These are phyloP conservation scores for Ophiostoma quercus DNA, from an alignment of 2,329 filamentous ascomycete species.

Conservation along the genomic window DNA sequence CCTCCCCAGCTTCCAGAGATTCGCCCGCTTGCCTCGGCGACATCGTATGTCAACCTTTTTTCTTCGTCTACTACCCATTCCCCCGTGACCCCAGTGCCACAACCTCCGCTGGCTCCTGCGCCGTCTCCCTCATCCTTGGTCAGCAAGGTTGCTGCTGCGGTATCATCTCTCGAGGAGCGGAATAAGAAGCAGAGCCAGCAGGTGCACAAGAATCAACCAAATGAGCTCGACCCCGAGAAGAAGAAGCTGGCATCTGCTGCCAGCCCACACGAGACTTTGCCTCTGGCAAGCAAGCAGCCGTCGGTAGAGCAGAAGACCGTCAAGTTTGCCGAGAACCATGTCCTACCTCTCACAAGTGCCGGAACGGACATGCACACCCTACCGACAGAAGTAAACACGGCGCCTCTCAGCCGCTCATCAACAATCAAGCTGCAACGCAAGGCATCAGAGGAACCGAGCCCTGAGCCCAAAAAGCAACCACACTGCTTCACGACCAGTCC, in stretches of 20 bases:
- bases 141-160: slow-evolving; percentile 30
- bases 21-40: slow-evolving; percentile 41
- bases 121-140: slow-evolving; percentile 31
- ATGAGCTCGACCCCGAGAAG: background rate
- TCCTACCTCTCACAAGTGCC: slow-evolving; percentile 4
- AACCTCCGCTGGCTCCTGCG: slow-evolving; percentile 17
- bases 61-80: slow-evolving; percentile 15
- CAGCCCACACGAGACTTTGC: background rate
- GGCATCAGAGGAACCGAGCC: background rate
- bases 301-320: slow-evolving; percentile 12
- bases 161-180: slow-evolving; percentile 35
- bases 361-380: background rate
- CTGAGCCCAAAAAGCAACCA: slow-evolving; percentile 17
- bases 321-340: slow-evolving; percentile 20
- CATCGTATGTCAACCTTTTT: slow-evolving; percentile 49
- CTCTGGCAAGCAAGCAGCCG: background rate
- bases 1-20: slow-evolving; percentile 24
- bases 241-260: background rate
- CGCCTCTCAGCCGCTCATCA: background rate
- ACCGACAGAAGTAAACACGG: background rate
- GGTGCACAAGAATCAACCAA: background rate
- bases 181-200: background rate
- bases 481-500: background rate
- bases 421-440: slow-evolving; percentile 2
- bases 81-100: slow-evolving; percentile 11